phyloP scores from a whole-genome alignment of 192 early-diverging fungal species.

The Entophlyctis luteolus region DNA sequence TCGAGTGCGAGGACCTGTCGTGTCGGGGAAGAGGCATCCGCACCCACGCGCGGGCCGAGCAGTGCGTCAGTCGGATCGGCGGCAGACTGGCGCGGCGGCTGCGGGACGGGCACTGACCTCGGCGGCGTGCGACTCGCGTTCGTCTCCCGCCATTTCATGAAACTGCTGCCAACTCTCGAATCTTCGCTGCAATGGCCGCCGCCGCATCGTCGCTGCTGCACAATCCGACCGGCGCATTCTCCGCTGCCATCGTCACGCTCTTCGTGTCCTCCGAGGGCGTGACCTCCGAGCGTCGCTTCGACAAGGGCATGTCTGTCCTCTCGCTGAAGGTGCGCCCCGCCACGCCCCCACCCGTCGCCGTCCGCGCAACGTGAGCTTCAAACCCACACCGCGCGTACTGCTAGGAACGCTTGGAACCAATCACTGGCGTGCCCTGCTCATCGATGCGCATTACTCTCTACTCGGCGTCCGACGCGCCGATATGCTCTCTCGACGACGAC shows the following conservation, averaged over 20 bases:
- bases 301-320: constrained; percentile 64
- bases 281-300: constrained; percentile 83
- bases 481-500: constrained; percentile 40
- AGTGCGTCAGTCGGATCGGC: no score
- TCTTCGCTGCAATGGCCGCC: neutral
- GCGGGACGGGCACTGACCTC: no score
- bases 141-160: neutral
- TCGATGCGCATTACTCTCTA: constrained; percentile 50
- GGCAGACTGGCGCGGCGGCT: no score
- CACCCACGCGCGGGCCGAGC: no score
- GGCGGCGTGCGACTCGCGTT: neutral
- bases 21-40: no score
- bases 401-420: constrained; percentile 78
- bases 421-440: constrained; percentile 77
- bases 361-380: neutral
- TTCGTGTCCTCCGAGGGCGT: constrained; percentile 81
- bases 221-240: constrained; percentile 11
- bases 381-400: neutral
- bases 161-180: no score
- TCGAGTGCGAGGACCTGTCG: constrained; percentile 5
- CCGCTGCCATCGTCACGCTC: constrained; percentile 74
- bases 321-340: constrained; percentile 61
- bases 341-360: neutral
- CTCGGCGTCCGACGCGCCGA: constrained; percentile 41
- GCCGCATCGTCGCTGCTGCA: neutral